phyloP scores from a whole-genome alignment of 768 basidiomycete species.

The Mycena chlorophos region DNA sequence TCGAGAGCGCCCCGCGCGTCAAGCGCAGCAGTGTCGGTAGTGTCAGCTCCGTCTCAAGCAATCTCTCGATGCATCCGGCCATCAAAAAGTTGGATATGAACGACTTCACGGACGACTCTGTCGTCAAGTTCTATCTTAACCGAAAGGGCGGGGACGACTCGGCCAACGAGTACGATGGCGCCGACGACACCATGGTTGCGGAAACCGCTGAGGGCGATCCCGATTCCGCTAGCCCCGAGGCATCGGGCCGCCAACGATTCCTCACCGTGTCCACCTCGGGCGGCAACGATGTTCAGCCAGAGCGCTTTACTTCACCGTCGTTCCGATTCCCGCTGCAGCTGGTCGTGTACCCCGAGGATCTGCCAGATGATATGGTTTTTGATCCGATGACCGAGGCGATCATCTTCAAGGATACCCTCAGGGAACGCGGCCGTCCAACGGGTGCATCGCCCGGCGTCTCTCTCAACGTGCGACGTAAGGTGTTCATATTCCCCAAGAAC shows the following conservation, averaged over 20 bases:
- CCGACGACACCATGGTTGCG: constrained; percentile 42
- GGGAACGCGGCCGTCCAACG: constrained; percentile 47
- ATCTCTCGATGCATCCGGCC: too few relatives aligned
- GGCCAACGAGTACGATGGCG: too few relatives aligned
- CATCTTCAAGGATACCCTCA: constrained; percentile 70
- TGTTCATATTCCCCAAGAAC: constrained; percentile 92
- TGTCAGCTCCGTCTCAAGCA: constrained; percentile 90
- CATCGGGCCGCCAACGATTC: too few relatives aligned
- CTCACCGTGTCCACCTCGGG: constrained; percentile 57
- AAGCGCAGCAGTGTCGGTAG: constrained; percentile 93
- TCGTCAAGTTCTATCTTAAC: constrained; percentile 95
- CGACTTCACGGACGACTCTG: constrained; percentile 95
- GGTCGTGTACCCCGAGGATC: constrained; percentile 42
- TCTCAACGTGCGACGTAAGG: constrained; percentile 69
- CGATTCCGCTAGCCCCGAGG: constrained; percentile 30
- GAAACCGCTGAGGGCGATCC: constrained; percentile 35
- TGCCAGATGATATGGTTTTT: constrained; percentile 94
- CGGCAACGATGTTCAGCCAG: background rate
- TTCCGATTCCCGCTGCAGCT: background rate
- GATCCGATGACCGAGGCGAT: constrained; percentile 92
- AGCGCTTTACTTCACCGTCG: background rate
- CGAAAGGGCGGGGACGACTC: too few relatives aligned
- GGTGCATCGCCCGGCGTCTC: too few relatives aligned
- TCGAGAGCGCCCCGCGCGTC: constrained; percentile 79
- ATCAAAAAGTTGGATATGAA: too few relatives aligned